These are phyloP conservation scores for Mycena vitilis DNA, from an alignment of 768 basidiomycete species.

Conservation along the genomic window DNA sequence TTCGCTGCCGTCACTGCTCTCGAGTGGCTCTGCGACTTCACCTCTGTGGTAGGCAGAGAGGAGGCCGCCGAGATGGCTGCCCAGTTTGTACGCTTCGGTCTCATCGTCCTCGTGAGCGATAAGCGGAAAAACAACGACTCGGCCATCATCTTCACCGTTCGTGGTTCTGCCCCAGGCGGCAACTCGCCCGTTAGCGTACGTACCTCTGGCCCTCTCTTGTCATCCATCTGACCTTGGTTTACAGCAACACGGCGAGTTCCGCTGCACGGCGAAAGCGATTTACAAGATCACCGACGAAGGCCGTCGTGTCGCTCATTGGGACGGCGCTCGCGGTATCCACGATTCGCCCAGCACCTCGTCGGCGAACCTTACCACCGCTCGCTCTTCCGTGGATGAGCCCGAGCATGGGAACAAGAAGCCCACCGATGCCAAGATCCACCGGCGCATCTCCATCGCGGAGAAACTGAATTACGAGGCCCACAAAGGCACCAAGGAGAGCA, in stretches of 20 bases:
- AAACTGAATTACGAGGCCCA: conserved; percentile 68
- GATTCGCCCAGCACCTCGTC: conserved; percentile 77
- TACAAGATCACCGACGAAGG: conserved; percentile 97
- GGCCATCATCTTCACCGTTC: conserved; percentile 92
- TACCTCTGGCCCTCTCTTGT: conserved; percentile 34
- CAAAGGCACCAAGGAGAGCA: conserved; percentile 83
- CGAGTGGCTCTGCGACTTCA: conserved; percentile 98
- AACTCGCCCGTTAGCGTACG: conserved; percentile 81
- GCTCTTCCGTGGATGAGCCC: conserved; percentile 67
- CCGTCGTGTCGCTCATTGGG: conserved; percentile 87
- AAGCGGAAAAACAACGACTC: conserved; percentile 93
- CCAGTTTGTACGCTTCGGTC: conserved; percentile 95
- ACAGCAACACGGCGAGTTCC: conserved; percentile 95
- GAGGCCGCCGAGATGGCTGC: conserved; percentile 98
- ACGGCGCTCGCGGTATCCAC: conserved; percentile 55
- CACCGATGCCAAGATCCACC: conserved; percentile 76
- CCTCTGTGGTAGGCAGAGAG: conserved; percentile 94
- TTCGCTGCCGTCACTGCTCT: conserved; percentile 90
- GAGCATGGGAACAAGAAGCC: conserved; percentile 49
- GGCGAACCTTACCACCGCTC: conserved; percentile 67
- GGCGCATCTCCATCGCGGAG: conserved; percentile 82
- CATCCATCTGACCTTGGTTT: conserved; percentile 28
- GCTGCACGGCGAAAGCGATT: conserved; percentile 94
- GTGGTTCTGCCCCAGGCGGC: conserved; percentile 80
- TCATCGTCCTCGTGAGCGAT: conserved; percentile 89